Conservation (phyloP, 345 rosid species). For the Schrenkiella parvula region DNA sequence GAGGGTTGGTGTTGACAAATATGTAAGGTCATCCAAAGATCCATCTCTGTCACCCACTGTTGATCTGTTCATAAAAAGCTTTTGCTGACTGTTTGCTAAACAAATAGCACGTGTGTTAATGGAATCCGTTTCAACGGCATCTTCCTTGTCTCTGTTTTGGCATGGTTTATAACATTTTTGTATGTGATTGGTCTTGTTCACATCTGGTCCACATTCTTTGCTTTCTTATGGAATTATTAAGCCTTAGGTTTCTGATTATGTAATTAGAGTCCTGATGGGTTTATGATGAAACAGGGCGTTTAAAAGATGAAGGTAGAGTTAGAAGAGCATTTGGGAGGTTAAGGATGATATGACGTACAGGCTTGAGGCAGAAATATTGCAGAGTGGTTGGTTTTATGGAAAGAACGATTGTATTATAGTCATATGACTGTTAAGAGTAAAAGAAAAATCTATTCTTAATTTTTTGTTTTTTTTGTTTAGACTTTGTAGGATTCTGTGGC, state of each 20-base stretch:
- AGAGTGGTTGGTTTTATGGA: constrained; percentile 6
- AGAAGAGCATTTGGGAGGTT: constrained; percentile 21
- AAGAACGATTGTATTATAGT: constrained; percentile 20
- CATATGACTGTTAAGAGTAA: constrained; percentile 25
- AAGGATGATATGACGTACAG: constrained; percentile 24
- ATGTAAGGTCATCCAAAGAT: constrained; percentile 23
- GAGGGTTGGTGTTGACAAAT: constrained; percentile 12
- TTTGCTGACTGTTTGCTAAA: background rate
- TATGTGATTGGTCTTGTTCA: constrained; percentile 10
- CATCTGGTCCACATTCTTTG: background rate
- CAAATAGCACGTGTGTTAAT: constrained; percentile 8
- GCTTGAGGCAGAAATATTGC: constrained; percentile 20
- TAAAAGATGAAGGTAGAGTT: constrained; percentile 14
- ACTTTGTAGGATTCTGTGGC: constrained; percentile 8
- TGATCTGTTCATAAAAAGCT: background rate
- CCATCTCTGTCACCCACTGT: background rate
- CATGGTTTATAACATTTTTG: background rate
- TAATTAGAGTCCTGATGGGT: background rate
- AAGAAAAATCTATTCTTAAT: constrained; percentile 15
- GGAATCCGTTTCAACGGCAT: background rate
- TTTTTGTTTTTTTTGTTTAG: constrained; percentile 4
- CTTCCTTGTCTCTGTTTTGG: background rate
- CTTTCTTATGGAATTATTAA: background rate
- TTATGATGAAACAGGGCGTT: constrained; percentile 26
- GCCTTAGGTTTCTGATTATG: background rate